Conservation (phyloP, 345 rosid genomes). For the Odontarrhena argentea region DNA sequence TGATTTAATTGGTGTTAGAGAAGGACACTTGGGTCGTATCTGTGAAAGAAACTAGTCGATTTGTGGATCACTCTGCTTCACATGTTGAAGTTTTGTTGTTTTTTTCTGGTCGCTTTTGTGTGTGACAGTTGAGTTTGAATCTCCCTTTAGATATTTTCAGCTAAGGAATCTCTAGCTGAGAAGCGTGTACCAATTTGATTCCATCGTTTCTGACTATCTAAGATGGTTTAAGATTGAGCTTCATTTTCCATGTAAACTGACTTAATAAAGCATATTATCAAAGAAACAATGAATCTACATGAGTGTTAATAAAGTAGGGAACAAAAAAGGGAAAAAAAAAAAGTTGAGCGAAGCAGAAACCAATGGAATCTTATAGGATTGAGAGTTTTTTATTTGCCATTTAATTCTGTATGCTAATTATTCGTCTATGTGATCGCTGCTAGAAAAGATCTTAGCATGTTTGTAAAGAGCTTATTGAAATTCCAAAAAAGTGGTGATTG, state of each 20-base stretch:
- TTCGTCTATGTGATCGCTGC: not conserved
- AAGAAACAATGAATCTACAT: conserved; percentile 1
- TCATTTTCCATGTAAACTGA: not conserved
- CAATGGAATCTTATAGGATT: not conserved
- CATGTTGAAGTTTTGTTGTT: conserved; percentile 24
- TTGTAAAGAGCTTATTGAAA: not conserved
- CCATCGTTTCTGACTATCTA: not conserved
- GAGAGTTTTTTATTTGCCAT: not conserved
- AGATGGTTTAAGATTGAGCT: not conserved
- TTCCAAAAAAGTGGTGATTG: not conserved
- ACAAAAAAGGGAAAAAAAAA: conserved; percentile 4
- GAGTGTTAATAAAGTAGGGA: conserved; percentile 9
- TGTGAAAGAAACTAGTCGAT: conserved; percentile 27
- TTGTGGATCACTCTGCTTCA: conserved; percentile 35
- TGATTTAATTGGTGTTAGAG: not conserved
- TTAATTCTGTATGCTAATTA: not conserved
- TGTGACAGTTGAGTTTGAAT: conserved; percentile 33
- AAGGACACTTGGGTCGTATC: conserved; percentile 24
- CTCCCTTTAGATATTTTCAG: conserved; percentile 34
- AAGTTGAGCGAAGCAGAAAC: not conserved
- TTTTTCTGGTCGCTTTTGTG: conserved; percentile 9
- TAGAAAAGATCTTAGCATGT: not conserved
- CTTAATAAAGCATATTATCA: conserved; percentile 4
- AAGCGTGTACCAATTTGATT: not conserved
- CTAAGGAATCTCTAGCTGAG: conserved; percentile 15